Evolutionary conservation across 1,284 basidiomycete genomes (phyloP), one percentile per base, ranked within the genome.

Genomic region (Rhizopogon parksii): DNA sequence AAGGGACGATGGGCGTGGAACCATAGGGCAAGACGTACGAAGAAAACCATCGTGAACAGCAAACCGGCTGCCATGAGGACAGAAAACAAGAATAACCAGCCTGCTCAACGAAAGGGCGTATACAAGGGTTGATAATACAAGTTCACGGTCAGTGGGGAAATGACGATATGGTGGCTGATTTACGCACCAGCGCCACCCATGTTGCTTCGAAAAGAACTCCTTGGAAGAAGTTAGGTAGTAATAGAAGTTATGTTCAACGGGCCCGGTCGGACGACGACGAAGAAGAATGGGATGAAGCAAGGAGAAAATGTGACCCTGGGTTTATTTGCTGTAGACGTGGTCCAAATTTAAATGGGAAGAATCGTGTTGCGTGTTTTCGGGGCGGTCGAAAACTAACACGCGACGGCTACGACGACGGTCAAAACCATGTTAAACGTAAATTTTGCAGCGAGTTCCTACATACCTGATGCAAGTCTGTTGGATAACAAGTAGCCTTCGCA

Each of bases 21-120:
- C 8, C 4, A 32, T 36, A 27, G 6, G 27, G 40, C 12, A 32
- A 3, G 34, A 87, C 94, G 69, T 63, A 96, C 93, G 73, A 95
- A 97, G 79, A 96, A 97, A 67, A 97, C 95, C 86, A 94, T 94
- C 60, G 92, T 95, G 74, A 97, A 97, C 55, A 97, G 76, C 56
- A 97, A 77, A 34, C 87, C 91, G 34, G 94, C 94, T 62, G 92
- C 87, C 82, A 91, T 84, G 50, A 96, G 83, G 66, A 96, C 92
- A 69, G 90, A 82, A 67, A 95, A 93, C 61, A 96, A 80, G 72
- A 95, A 96, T 58, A 96, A 72, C 94, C 93, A 95, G 68, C 91
- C 91, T 95, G 59, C 24, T 57, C 32, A 8, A 7, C 32, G n/a
- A 21, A 9, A 34, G 15, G n/a, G 19, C 2, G 35, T 1, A 9